Evolutionary conservation across 2,329 filamentous ascomycete species (phyloP).

Genomic region (Emydomyces testavorans): DNA sequence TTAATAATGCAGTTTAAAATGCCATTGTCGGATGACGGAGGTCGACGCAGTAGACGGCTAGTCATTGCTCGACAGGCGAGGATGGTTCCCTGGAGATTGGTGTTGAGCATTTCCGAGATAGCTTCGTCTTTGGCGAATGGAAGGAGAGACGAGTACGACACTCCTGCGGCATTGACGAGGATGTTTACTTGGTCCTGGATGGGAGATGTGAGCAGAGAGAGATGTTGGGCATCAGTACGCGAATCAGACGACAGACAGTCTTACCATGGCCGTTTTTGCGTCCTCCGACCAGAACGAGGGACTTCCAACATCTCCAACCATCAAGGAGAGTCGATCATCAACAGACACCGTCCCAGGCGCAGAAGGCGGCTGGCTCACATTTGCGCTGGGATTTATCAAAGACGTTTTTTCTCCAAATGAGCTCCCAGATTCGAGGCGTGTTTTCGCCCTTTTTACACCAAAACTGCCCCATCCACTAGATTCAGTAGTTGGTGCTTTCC

Average conservation of each 20-base stretch:
- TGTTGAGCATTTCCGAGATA: slow-evolving; percentile 50
- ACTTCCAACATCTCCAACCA: slow-evolving; percentile 29
- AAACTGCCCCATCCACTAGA: not conserved
- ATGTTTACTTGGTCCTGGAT: slow-evolving; percentile 39
- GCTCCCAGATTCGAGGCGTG: not conserved
- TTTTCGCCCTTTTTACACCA: not conserved
- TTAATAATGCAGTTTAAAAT: slow-evolving; percentile 66
- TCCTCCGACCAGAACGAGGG: slow-evolving; percentile 23
- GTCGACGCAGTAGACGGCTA: slow-evolving; percentile 24
- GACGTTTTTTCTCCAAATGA: not conserved
- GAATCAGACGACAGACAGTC: slow-evolving; percentile 4
- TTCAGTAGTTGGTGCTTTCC: not conserved
- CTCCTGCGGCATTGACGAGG: slow-evolving; percentile 69
- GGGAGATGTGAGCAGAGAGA: not conserved
- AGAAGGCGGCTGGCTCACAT: not conserved
- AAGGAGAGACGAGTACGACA: slow-evolving; percentile 56
- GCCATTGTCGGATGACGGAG: slow-evolving; percentile 18
- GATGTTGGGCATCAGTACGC: not conserved
- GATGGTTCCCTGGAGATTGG: slow-evolving; percentile 50
- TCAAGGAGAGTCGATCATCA: slow-evolving; percentile 11
- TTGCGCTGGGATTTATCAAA: not conserved
- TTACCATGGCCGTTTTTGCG: slow-evolving; percentile 32
- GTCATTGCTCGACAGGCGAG: slow-evolving; percentile 31
- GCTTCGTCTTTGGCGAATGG: slow-evolving; percentile 41
- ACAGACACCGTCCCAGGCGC: not conserved